These are phyloP conservation scores for Cadophora sp. DNA, from an alignment of 2,329 filamentous ascomycete species.

Conservation along the genomic window DNA sequence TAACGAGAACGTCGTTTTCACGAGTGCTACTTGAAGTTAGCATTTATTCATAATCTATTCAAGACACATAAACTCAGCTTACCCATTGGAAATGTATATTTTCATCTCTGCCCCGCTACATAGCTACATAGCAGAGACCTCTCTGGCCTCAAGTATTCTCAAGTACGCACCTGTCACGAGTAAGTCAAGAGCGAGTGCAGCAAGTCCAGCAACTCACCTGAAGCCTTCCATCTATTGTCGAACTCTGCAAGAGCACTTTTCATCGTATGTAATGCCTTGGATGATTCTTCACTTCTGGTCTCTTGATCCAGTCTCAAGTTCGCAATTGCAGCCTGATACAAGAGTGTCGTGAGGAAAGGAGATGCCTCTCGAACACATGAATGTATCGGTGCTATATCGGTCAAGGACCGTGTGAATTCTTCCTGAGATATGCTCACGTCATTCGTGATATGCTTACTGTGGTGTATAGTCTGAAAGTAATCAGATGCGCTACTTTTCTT, in stretches of 20 bases:
- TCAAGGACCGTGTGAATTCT: background rate
- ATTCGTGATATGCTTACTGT: background rate
- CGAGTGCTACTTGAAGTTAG: slow-evolving; percentile 20
- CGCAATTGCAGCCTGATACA: slow-evolving; percentile 25
- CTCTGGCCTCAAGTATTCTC: slow-evolving; percentile 29
- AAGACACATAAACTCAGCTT: background rate
- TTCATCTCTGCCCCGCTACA: too few relatives aligned
- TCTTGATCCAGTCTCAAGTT: slow-evolving; percentile 22
- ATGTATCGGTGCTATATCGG: slow-evolving; percentile 4
- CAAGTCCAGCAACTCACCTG: slow-evolving; percentile 17
- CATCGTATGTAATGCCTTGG: slow-evolving; percentile 15
- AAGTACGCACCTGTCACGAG: slow-evolving; percentile 23
- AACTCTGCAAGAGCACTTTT: slow-evolving; percentile 22
- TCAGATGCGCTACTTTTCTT: slow-evolving; percentile 4
- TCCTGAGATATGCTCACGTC: slow-evolving; percentile 3
- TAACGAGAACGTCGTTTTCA: slow-evolving; percentile 37
- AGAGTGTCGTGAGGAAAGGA: slow-evolving; percentile 25
- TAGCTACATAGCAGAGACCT: slow-evolving; percentile 19
- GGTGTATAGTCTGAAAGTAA: slow-evolving; percentile 19
- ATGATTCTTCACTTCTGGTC: slow-evolving; percentile 16
- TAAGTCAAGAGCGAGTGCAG: slow-evolving; percentile 4
- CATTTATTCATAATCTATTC: background rate
- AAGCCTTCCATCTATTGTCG: slow-evolving; percentile 29
- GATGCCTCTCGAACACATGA: slow-evolving; percentile 26
- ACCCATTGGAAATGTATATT: too few relatives aligned